Evolutionary conservation across 306 rosid genomes (phyloP).

Genomic region (Glycyrrhiza uralensis): DNA sequence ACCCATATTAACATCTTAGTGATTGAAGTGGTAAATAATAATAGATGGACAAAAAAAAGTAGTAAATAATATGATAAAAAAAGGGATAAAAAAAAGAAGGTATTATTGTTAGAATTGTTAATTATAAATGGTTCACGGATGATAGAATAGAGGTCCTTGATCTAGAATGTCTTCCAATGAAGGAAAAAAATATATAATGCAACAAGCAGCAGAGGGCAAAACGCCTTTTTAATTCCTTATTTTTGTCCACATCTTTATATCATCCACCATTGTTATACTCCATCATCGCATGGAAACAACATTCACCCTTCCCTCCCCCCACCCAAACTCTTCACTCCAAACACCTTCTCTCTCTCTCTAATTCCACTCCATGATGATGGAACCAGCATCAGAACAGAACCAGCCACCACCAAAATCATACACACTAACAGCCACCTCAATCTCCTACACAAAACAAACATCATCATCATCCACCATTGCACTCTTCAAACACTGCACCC

Average conservation of each 20-base stretch:
- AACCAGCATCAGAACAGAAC: too few relatives aligned
- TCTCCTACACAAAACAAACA: conserved; percentile 71
- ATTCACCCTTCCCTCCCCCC: conserved; percentile 2
- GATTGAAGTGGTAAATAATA: too few relatives aligned
- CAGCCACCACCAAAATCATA: conserved; percentile 45
- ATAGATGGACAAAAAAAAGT: too few relatives aligned
- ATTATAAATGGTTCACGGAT: background rate
- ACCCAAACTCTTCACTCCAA: background rate
- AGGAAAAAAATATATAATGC: background rate
- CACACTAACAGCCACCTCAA: conserved; percentile 63
- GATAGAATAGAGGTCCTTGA: background rate
- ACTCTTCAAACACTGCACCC: conserved; percentile 54
- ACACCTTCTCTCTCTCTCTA: background rate
- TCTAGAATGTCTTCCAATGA: background rate
- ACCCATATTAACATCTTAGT: too few relatives aligned
- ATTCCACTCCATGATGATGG: conserved; percentile 48
- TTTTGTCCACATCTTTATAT: background rate
- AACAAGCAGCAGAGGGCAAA: background rate
- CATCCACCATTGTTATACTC: conserved; percentile 17
- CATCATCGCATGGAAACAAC: background rate
- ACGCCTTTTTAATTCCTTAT: background rate
- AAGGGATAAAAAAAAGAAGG: too few relatives aligned
- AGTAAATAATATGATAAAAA: too few relatives aligned
- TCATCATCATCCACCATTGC: conserved; percentile 25
- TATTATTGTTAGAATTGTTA: background rate